These are phyloP conservation scores for Ophiostoma himal-ulmi DNA, from an alignment of 2,329 filamentous ascomycete species.

Conservation along the genomic window DNA sequence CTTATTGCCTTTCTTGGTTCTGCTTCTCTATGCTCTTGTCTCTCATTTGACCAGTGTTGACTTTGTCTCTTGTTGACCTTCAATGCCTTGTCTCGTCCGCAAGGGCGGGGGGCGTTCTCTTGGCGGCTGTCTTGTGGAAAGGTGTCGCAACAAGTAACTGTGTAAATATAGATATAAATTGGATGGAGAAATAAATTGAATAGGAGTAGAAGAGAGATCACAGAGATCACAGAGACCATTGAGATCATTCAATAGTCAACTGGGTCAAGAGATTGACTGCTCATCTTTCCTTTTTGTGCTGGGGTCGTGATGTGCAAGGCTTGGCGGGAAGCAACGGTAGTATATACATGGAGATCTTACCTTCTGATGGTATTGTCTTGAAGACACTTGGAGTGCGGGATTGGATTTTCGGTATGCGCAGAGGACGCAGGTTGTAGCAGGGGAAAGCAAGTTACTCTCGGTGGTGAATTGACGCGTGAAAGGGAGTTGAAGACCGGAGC, in stretches of 20 bases:
- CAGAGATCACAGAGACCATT: neutral
- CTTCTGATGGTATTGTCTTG: conserved; percentile 7
- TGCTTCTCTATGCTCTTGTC: neutral
- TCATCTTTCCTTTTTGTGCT: conserved; percentile 8
- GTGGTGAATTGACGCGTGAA: neutral
- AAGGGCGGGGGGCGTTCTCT: conserved; percentile 19
- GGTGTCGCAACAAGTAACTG: neutral
- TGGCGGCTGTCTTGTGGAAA: conserved; percentile 17
- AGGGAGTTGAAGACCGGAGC: neutral
- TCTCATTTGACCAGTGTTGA: neutral
- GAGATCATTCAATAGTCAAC: neutral
- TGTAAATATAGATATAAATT: neutral
- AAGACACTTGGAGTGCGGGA: neutral
- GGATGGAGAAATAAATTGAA: neutral
- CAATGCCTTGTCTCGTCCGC: conserved; percentile 19
- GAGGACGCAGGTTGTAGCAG: neutral
- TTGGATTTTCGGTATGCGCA: neutral
- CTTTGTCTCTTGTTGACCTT: neutral
- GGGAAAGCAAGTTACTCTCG: neutral
- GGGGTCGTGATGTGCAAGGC: conserved; percentile 7
- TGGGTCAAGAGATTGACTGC: neutral
- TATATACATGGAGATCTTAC: neutral
- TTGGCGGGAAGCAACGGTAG: conserved; percentile 2
- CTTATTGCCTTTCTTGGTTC: neutral
- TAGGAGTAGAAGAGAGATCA: neutral